Base-by-base conservation (phyloP, 495 filamentous ascomycete species). In the Talaromyces stipitatus region DNA sequence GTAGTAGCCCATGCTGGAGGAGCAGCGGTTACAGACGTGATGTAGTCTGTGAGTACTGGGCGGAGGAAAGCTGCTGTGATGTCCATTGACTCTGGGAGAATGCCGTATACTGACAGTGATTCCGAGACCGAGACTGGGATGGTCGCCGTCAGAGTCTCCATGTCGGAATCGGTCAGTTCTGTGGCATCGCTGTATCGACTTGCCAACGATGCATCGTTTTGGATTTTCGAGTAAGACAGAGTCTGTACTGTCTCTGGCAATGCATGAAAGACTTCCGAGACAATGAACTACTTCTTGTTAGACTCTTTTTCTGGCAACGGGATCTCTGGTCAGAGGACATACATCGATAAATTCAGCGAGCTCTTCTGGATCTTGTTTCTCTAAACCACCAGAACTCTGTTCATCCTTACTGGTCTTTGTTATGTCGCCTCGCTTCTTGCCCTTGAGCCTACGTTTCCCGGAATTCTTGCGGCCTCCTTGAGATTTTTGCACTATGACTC, bases 271-370 rank as follows among this genome's bases (percentile, higher is more conserved):
- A 83, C 80, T 65, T 87, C 81, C 24, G 72, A 66, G 11, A 87
- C 83, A 57, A 92, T 78, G 76, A 91, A 92, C 78, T 90, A 72
- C n/a, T 56, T 47, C 11, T 61, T 50, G 50, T 58, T 58, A 23
- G 52, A 23, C 30, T 27, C 55, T 29, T 43, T 36, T 2, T 24
- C n/a, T 47, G 20, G 26, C 28, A 4, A 18, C 12, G 16, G 33
- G 14, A 32, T 22, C 12, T 33, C 28, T 7, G 20, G 27, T 23
- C n/a, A 11, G 26, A n/a, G 5, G 30, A 60, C 59, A 48, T 76
- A 83, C 82, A 60, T 85, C 80, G 27, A 84, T 82, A 66, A 92
- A 94, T 5, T 92, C 90, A 45, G 77, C 79, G 26, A 92, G 70
- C 50, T 91, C 89, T 57, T 85, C 85, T 8, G 82, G 81, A 62